Conservation (phyloP, 1,139 yeast genomes). For the Magnusiomyces clavatus region DNA sequence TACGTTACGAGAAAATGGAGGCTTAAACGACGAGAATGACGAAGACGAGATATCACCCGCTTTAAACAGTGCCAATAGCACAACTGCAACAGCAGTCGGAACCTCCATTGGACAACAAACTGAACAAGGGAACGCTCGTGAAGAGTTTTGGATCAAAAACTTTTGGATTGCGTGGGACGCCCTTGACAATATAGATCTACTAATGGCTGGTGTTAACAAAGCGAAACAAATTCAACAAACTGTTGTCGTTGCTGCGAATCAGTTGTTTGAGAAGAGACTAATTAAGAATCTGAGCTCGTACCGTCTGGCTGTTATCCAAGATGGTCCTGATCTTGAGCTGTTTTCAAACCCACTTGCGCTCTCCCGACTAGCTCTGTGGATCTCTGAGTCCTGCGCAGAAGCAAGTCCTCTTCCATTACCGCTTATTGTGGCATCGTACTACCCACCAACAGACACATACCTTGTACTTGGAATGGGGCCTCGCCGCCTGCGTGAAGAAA, state of each 20-base stretch:
- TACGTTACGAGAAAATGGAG: slow-evolving; percentile 1
- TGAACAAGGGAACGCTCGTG: slow-evolving; percentile 37
- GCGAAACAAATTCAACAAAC: slow-evolving; percentile 80
- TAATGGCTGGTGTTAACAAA: slow-evolving; percentile 63
- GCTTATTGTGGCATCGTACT: slow-evolving; percentile 79
- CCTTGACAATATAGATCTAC: slow-evolving; percentile 49
- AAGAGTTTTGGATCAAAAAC: slow-evolving; percentile 73
- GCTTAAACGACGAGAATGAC: slow-evolving; percentile 7
- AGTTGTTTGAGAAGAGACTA: slow-evolving; percentile 72
- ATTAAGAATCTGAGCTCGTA: slow-evolving; percentile 75
- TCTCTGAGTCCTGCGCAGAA: slow-evolving; percentile 83
- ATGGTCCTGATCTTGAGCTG: slow-evolving; percentile 73
- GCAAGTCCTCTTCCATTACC: slow-evolving; percentile 66
- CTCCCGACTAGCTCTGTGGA: slow-evolving; percentile 81
- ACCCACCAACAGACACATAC: slow-evolving; percentile 67
- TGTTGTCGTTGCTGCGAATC: slow-evolving; percentile 84
- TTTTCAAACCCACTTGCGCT: slow-evolving; percentile 83
- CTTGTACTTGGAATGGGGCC: slow-evolving; percentile 89
- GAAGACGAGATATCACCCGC: slow-evolving; percentile 11
- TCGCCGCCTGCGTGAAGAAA: slow-evolving; percentile 48
- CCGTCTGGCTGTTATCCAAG: slow-evolving; percentile 80
- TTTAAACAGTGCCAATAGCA: slow-evolving; percentile 11
- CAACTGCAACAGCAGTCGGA: slow-evolving; percentile 4
- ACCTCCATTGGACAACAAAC: slow-evolving; percentile 15
- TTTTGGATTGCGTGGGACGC: slow-evolving; percentile 98